A percentile compares a stretch with the other conserved stretches of the same genome.
Evolutionary conservation across 1,139 yeast genomes (phyloP).

Genomic region (Suzukiozyma palmioleophila): DNA sequence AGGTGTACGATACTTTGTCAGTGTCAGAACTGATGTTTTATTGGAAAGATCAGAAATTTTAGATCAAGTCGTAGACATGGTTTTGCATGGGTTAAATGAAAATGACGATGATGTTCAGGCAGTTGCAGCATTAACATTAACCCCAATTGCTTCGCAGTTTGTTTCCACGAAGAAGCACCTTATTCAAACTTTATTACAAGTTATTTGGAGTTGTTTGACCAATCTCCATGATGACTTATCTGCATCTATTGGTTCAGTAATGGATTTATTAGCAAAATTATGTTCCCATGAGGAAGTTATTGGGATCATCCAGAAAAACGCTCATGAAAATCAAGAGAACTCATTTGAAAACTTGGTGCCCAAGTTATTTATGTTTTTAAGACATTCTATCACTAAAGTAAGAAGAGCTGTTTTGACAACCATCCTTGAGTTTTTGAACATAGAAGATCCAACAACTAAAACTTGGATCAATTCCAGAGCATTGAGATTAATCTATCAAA

Average conservation of each 20-base stretch:
- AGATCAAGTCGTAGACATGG: constrained; percentile 77
- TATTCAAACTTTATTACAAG: constrained; percentile 63
- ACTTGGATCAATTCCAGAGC: constrained; percentile 77
- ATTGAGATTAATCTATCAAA: constrained; percentile 77
- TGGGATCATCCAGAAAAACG: constrained; percentile 61
- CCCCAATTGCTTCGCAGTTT: constrained; percentile 86
- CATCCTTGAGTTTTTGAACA: constrained; percentile 68
- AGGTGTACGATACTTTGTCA: constrained; percentile 87
- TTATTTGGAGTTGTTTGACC: constrained; percentile 84
- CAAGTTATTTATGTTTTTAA: constrained; percentile 81
- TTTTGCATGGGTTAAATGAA: constrained; percentile 77
- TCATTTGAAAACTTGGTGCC: constrained; percentile 79
- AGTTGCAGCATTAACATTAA: constrained; percentile 88
- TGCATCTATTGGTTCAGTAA: constrained; percentile 92
- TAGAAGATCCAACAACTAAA: constrained; percentile 60
- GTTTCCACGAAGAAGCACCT: constrained; percentile 59
- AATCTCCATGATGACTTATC: constrained; percentile 87
- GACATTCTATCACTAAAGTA: constrained; percentile 92
- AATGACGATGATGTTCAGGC: constrained; percentile 96
- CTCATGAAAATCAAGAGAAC: constrained; percentile 47
- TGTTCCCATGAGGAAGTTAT: constrained; percentile 81
- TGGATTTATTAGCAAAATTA: constrained; percentile 87
- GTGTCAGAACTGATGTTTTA: constrained; percentile 79
- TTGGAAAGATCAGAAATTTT: constrained; percentile 54
- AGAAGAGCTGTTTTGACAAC: constrained; percentile 86